These are phyloP conservation scores for Penicillium polonicum DNA, from an alignment of 2,329 filamentous ascomycete genomes.

Conservation along the genomic window DNA sequence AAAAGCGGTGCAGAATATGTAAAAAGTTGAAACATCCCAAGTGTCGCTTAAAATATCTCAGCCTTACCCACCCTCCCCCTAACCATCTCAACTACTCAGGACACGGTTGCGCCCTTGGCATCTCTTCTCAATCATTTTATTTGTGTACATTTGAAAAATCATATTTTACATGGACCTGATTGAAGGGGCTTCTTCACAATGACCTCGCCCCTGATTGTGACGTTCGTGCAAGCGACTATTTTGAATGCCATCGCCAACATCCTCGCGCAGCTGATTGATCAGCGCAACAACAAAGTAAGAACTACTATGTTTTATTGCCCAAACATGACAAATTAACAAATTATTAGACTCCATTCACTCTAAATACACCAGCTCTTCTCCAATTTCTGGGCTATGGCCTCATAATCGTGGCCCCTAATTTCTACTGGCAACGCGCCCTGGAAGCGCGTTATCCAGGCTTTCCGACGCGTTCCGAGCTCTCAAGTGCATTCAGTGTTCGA, in stretches of 20 bases:
- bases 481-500: slow-evolving; percentile 12
- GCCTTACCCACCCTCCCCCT: neutral
- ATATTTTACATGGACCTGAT: slow-evolving; percentile 11
- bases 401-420: slow-evolving; percentile 77
- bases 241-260: slow-evolving; percentile 42
- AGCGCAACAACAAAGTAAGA: slow-evolving; percentile 35
- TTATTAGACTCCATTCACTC: slow-evolving; percentile 55
- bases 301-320: neutral
- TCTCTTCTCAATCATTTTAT: neutral
- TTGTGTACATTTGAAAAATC: neutral
- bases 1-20: neutral
- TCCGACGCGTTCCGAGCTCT: slow-evolving; percentile 35
- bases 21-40: neutral
- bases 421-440: slow-evolving; percentile 78
- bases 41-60: slow-evolving; percentile 2
- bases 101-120: slow-evolving; percentile 27
- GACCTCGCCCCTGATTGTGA: slow-evolving; percentile 35
- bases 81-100: slow-evolving; percentile 11
- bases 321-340: slow-evolving; percentile 8
- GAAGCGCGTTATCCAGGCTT: slow-evolving; percentile 72
- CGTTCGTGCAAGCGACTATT: slow-evolving; percentile 39
- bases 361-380: slow-evolving; percentile 68
- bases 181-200: slow-evolving; percentile 8
- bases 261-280: slow-evolving; percentile 40
- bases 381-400: slow-evolving; percentile 75